phyloP scores from a whole-genome alignment of 2,329 filamentous ascomycete species.

The Fonsecaea multimorphosa region DNA sequence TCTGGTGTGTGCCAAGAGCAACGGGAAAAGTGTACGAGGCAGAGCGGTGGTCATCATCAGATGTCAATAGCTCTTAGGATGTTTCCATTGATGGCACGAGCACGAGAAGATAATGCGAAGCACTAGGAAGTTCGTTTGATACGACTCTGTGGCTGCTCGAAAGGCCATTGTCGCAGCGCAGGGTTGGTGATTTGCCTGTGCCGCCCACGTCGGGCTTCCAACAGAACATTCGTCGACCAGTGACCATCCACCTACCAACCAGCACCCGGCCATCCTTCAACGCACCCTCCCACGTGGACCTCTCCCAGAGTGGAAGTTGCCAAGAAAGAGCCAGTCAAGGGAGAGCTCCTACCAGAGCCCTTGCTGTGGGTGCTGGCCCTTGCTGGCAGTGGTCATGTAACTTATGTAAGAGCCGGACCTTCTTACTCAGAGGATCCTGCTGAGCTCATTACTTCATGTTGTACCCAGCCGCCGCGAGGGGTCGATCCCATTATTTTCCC shows the following conservation, averaged over 20 bases:
- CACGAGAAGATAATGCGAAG: not conserved
- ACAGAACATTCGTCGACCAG: not conserved
- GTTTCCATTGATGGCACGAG: not conserved
- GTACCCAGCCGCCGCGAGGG: not conserved
- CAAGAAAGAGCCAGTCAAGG: not conserved
- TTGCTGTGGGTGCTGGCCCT: not conserved
- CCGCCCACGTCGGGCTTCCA: not conserved
- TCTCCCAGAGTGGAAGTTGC: constrained; percentile 1
- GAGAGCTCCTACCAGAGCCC: not conserved
- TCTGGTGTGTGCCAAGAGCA: not conserved
- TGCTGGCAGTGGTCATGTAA: constrained; percentile 7
- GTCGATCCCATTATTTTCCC: not conserved
- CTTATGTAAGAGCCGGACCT: constrained; percentile 20
- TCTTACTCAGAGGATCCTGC: constrained; percentile 21
- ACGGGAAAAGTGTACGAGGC: too few relatives aligned
- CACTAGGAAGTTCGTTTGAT: not conserved
- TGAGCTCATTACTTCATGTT: constrained; percentile 13
- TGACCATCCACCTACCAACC: not conserved
- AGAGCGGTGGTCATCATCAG: not conserved
- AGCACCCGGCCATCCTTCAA: not conserved
- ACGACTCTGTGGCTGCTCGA: not conserved
- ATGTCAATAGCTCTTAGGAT: not conserved
- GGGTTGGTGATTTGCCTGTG: not conserved
- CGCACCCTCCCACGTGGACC: constrained; percentile 2
- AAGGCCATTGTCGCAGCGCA: not conserved